Conservation (phyloP, 228 moss, liverwort and hornwort genomes). For the Sphagnum magellanicum region DNA sequence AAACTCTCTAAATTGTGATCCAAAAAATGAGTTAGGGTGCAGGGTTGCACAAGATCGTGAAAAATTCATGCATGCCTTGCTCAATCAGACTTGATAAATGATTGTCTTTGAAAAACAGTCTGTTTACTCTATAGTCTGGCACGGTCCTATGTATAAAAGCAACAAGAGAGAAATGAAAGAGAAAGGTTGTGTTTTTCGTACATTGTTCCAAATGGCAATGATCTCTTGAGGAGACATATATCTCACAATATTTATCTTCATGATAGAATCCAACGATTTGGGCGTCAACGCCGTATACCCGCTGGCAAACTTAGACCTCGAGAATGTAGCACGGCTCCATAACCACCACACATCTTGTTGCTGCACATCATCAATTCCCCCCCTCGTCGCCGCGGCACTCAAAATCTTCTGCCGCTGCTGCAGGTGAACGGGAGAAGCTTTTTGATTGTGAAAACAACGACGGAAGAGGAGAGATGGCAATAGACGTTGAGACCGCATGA, state of each 20-base stretch:
- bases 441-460: conserved; percentile 8
- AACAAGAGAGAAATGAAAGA: not conserved
- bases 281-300: conserved; percentile 87
- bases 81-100: too few relatives aligned
- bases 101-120: too few relatives aligned
- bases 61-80: too few relatives aligned
- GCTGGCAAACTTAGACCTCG: conserved; percentile 69
- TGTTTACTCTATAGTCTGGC: too few relatives aligned
- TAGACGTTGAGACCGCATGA: conserved; percentile 20
- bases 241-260: conserved; percentile 80
- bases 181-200: conserved; percentile 4
- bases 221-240: conserved; percentile 68
- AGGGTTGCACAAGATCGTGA: too few relatives aligned
- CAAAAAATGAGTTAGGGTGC: too few relatives aligned
- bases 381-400: conserved; percentile 2
- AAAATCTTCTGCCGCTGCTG: not conserved
- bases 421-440: not conserved
- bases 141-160: not conserved
- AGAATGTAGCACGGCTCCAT: conserved; percentile 44
- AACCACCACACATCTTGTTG: not conserved
- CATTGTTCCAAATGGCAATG: conserved; percentile 82
- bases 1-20: too few relatives aligned
- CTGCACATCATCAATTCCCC: not conserved
- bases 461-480: conserved; percentile 16
- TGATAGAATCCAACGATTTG: conserved; percentile 80